Conservation (phyloP, 1,139 yeast genomes). For the Pichia sp. region DNA sequence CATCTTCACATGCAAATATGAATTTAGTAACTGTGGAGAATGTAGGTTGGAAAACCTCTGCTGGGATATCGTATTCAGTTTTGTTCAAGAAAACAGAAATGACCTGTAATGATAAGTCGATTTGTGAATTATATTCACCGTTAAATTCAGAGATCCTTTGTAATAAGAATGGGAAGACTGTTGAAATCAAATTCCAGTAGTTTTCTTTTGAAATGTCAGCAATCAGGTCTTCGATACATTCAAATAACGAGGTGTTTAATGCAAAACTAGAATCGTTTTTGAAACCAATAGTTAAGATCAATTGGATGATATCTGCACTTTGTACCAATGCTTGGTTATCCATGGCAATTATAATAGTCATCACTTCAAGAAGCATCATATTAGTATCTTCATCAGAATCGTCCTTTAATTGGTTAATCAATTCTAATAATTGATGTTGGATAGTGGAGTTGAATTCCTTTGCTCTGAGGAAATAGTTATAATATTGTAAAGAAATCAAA, state of each 20-base stretch:
- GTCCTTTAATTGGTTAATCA: constrained; percentile 47
- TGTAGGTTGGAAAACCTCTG: constrained; percentile 44
- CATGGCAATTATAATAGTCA: constrained; percentile 54
- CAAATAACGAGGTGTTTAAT: constrained; percentile 59
- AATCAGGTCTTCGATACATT: constrained; percentile 58
- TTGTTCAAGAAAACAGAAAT: constrained; percentile 54
- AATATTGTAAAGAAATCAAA: constrained; percentile 55
- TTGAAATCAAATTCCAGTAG: constrained; percentile 49
- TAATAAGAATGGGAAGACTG: constrained; percentile 52
- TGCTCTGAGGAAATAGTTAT: constrained; percentile 43
- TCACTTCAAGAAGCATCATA: constrained; percentile 69
- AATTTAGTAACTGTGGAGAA: constrained; percentile 54
- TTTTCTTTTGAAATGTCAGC: constrained; percentile 43
- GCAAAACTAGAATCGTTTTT: constrained; percentile 71
- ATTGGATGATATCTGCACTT: constrained; percentile 45
- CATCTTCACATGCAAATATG: constrained; percentile 61
- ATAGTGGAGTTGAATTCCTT: constrained; percentile 26
- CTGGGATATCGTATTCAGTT: constrained; percentile 22
- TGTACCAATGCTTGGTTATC: constrained; percentile 37
- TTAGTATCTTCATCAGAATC: constrained; percentile 83
- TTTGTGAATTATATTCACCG: constrained; percentile 53
- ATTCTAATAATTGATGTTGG: constrained; percentile 38
- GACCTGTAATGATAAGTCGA: constrained; percentile 67
- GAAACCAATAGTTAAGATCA: constrained; percentile 63
- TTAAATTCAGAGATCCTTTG: constrained; percentile 34